A percentile compares a stretch with the other conserved stretches of the same genome.
Conservation (phyloP, 352 stramenopile genomes). For the Pythium volutum region DNA sequence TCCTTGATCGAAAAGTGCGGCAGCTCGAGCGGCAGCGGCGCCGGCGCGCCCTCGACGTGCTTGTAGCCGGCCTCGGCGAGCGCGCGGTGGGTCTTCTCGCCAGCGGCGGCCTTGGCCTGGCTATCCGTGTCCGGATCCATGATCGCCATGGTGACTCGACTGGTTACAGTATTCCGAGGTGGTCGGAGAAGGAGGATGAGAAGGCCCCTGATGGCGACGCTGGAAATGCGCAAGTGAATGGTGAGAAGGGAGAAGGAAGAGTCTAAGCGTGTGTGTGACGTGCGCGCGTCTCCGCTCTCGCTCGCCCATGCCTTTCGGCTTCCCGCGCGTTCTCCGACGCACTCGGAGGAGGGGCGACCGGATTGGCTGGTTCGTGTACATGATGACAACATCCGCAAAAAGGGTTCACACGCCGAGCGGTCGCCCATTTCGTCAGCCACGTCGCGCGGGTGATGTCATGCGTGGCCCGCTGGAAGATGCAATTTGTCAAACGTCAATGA, state of each 20-base stretch:
- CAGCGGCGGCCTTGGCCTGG: slow-evolving; percentile 25
- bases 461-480: slow-evolving; percentile 12
- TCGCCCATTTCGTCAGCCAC: slow-evolving; percentile 33
- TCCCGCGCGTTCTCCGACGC: not conserved
- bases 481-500: slow-evolving; percentile 7
- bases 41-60: slow-evolving; percentile 68
- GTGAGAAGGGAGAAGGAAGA: not conserved
- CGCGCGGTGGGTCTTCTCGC: slow-evolving; percentile 41
- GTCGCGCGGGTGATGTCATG: slow-evolving; percentile 48
- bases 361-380: slow-evolving; percentile 7
- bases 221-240: slow-evolving; percentile 12
- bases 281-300: slow-evolving; percentile 1
- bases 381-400: slow-evolving; percentile 16
- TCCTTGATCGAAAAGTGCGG: slow-evolving; percentile 89
- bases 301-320: not conserved
- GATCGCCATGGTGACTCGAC: slow-evolving; percentile 48
- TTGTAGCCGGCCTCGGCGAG: slow-evolving; percentile 65
- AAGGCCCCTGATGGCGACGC: slow-evolving; percentile 3
- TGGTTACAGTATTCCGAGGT: not conserved
- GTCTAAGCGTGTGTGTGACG: slow-evolving; percentile 12
- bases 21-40: slow-evolving; percentile 75
- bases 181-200: not conserved
- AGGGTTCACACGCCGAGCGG: not conserved
- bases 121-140: slow-evolving; percentile 55
- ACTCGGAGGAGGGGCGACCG: not conserved